A percentile compares a stretch with the other conserved stretches of the same genome.
These are phyloP conservation scores for Boletus patriciae DNA, from an alignment of 768 basidiomycete genomes.

Conservation along the genomic window DNA sequence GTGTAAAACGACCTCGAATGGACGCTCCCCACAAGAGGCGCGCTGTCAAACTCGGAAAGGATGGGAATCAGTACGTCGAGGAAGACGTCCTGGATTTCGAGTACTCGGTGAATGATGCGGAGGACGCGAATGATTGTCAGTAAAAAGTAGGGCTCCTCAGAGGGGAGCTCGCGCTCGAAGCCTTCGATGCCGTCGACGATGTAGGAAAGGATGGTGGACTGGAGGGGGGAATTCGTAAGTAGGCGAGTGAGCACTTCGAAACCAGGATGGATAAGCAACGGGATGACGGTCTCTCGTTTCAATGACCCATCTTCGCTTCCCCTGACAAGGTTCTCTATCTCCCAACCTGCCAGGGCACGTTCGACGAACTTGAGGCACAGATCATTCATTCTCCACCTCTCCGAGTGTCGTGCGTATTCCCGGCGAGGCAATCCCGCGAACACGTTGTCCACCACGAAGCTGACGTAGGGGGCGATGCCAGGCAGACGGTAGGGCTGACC, in stretches of 20 bases:
- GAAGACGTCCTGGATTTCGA: slow-evolving; percentile 88
- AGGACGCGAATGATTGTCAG: slow-evolving; percentile 78
- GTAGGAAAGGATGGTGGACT: slow-evolving; percentile 72
- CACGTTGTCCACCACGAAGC: slow-evolving; percentile 90
- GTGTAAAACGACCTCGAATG: slow-evolving; percentile 70
- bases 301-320: slow-evolving; percentile 52
- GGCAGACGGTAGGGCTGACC: slow-evolving; percentile 80
- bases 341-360: slow-evolving; percentile 76
- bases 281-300: slow-evolving; percentile 53
- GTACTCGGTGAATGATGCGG: slow-evolving; percentile 73
- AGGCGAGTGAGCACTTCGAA: slow-evolving; percentile 82
- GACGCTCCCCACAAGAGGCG: slow-evolving; percentile 51
- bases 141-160: slow-evolving; percentile 47
- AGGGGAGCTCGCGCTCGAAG: slow-evolving; percentile 65
- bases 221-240: slow-evolving; percentile 69
- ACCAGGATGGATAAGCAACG: slow-evolving; percentile 76
- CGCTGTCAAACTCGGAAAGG: slow-evolving; percentile 62
- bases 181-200: slow-evolving; percentile 78
- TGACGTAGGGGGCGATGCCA: slow-evolving; percentile 77
- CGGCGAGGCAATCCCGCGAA: slow-evolving; percentile 74
- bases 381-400: slow-evolving; percentile 87
- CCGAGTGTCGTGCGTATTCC: slow-evolving; percentile 71
- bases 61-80: slow-evolving; percentile 83
- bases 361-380: slow-evolving; percentile 84
- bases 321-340: slow-evolving; percentile 69